These are phyloP conservation scores for Trametes polyzona DNA, from an alignment of 1,284 basidiomycete genomes.

Conservation along the genomic window DNA sequence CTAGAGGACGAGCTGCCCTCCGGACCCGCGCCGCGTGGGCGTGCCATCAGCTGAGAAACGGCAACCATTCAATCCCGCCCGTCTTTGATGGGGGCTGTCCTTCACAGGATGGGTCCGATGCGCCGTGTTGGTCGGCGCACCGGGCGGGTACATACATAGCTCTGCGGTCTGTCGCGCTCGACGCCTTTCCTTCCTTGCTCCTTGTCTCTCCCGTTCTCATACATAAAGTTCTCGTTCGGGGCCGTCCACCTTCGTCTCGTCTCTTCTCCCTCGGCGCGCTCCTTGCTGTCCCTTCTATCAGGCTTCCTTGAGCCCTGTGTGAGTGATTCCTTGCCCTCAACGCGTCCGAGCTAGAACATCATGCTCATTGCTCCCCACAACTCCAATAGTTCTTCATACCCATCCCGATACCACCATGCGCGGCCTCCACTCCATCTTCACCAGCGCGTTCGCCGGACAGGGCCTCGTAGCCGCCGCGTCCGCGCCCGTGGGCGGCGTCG, in stretches of 20 bases:
- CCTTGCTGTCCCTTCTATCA: background rate
- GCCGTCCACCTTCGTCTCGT: too few species aligned
- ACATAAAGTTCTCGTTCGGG: too few species aligned
- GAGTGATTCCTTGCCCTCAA: background rate
- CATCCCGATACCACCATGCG: background rate
- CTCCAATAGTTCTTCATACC: too few species aligned
- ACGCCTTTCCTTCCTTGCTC: background rate
- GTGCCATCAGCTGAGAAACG: background rate
- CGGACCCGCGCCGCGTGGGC: background rate
- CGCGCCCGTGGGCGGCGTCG: slow-evolving; percentile 46
- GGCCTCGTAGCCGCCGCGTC: slow-evolving; percentile 44
- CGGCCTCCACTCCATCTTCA: slow-evolving; percentile 8
- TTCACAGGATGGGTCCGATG: background rate
- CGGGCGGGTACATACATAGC: background rate
- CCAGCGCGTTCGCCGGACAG: slow-evolving; percentile 39
- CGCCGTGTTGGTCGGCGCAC: too few species aligned
- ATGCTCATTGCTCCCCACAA: background rate
- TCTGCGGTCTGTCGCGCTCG: background rate
- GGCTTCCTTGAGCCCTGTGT: background rate
- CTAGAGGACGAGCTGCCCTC: too few species aligned
- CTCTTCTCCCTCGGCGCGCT: background rate
- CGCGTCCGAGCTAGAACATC: background rate
- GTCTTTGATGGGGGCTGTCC: background rate
- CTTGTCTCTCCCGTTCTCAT: background rate
- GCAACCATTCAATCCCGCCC: background rate